Conservation (phyloP, 129 eudicot species). For the Artemisia argyi region DNA sequence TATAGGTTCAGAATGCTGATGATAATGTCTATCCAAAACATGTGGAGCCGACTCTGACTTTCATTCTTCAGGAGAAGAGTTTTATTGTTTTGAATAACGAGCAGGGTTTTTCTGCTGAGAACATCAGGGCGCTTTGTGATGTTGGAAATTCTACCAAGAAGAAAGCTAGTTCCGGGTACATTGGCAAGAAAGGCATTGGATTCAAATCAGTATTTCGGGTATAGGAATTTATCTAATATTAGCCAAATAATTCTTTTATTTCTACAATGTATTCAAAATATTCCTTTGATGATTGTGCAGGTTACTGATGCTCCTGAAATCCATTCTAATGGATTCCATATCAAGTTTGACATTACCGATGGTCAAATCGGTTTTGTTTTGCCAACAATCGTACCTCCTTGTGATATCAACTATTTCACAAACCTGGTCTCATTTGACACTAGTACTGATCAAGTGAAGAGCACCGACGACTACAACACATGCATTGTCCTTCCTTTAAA, state of each 20-base stretch:
- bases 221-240: constrained; percentile 2
- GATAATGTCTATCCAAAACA: constrained; percentile 66
- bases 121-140: constrained; percentile 96
- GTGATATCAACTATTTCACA: constrained; percentile 50
- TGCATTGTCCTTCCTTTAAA: constrained; percentile 90
- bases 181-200: constrained; percentile 98
- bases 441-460: constrained; percentile 25
- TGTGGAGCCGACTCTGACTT: constrained; percentile 78
- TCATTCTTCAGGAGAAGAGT: constrained; percentile 63
- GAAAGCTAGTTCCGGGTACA: constrained; percentile 74
- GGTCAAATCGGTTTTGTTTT: constrained; percentile 96
- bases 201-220: constrained; percentile 99
- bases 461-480: constrained; percentile 60
- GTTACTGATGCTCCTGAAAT: constrained; percentile 98
- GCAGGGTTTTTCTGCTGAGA: constrained; percentile 65
- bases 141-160: constrained; percentile 95
- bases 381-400: constrained; percentile 83
- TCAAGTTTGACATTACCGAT: constrained; percentile 81
- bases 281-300: constrained; percentile 38
- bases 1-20: constrained; percentile 94
- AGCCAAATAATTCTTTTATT: neutral
- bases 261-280: neutral
- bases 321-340: constrained; percentile 94
- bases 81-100: constrained; percentile 80
- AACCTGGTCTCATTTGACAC: constrained; percentile 42